These are phyloP conservation scores for Cantharellus anzutake DNA, from an alignment of 768 basidiomycete species.

Conservation along the genomic window DNA sequence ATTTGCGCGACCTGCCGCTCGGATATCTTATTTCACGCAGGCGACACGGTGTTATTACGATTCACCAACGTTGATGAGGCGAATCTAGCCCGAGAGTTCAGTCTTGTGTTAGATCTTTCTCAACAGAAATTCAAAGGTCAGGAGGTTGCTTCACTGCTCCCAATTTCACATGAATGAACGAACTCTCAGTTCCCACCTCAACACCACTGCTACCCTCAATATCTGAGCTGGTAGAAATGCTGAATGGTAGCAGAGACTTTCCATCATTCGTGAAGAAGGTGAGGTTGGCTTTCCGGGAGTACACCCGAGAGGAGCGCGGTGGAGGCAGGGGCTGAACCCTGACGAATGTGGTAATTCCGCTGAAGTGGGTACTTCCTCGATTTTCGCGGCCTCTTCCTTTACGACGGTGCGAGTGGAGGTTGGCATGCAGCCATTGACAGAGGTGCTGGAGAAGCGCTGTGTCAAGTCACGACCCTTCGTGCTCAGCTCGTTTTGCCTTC, in stretches of 20 bases:
- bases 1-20: not conserved
- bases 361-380: too few species aligned
- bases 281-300: conserved; percentile 17
- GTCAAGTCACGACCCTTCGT: too few species aligned
- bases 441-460: too few species aligned
- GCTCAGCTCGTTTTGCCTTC: too few species aligned
- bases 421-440: too few species aligned
- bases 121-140: conserved; percentile 43
- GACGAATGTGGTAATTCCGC: too few species aligned
- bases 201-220: conserved; percentile 51
- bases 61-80: conserved; percentile 45
- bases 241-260: conserved; percentile 53
- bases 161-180: not conserved
- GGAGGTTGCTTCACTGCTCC: conserved; percentile 8
- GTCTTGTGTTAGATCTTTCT: conserved; percentile 58
- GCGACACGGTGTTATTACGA: conserved; percentile 50
- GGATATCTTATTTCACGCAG: conserved; percentile 7
- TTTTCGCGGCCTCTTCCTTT: too few species aligned
- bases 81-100: conserved; percentile 43
- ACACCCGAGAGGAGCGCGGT: conserved; percentile 7
- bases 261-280: conserved; percentile 51
- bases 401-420: too few species aligned
- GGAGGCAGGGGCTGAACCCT: not conserved
- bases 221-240: conserved; percentile 43
- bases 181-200: conserved; percentile 48